Base-by-base conservation (phyloP, 768 basidiomycete species). In the Calocera cornea region DNA sequence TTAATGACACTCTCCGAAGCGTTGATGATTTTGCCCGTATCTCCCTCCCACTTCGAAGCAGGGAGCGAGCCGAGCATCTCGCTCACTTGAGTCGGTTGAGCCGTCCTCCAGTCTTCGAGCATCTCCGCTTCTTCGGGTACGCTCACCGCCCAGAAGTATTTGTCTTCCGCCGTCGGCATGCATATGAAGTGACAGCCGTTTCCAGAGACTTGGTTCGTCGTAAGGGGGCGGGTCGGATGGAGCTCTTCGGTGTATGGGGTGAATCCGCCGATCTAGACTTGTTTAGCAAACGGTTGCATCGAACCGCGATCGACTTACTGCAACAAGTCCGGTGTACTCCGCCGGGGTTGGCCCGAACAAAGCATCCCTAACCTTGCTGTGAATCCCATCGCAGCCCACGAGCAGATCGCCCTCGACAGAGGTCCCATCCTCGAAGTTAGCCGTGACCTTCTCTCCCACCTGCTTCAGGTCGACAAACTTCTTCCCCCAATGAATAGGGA, bases 351-450 rank as follows among this genome's bases (percentile, higher is more conserved):
- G 69, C 1, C 80, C 80, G 65, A 80, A 80, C n/a, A 81, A 70
- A 10, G 73, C 70, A 27, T 69, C 70, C 1, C 80, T 75, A 12
- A 80, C 79, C 64, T 72, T 75, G 69, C 79, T 79, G 69, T 81
- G 80, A 67, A 82, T 71, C 11, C 80, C 80, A 67, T 82, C 80
- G 71, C 79, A 80, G 27, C 80, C 80, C 8, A 81, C 75, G 2
- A 80, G 75, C 65, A 82, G 77, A 68, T 75, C 76, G 7, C 76
- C 80, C 0, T 69, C 74, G 47, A 76, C 79, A 41, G 66, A 72
- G 24, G 68, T 68, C 8, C 79, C 81, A 64, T 78, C 78, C 40
- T 70, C 73, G 68, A 81, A 79, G 1, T 47, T 69, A 10, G 78
- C 80, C 5, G 68, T 68, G 1, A 78, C 80, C 19, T 67, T 68